Evolutionary conservation across 164 flowering plant species (phyloP).

Genomic region (Tetrastigma voinierianum): DNA sequence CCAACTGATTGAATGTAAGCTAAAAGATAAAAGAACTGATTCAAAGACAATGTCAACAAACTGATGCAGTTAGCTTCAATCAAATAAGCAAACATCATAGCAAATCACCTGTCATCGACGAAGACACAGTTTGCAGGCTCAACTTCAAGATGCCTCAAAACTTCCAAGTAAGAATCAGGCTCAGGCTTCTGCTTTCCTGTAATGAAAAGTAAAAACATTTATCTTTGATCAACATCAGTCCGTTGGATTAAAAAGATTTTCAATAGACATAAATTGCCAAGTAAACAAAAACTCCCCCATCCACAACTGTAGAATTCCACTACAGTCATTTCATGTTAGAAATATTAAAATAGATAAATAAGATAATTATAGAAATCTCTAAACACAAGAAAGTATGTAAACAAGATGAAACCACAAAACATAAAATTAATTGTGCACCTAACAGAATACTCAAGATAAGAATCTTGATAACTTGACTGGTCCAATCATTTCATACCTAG

Average conservation of each 20-base stretch:
- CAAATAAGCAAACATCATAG: not conserved
- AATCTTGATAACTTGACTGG: constrained; percentile 68
- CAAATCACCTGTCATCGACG: constrained; percentile 73
- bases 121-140: constrained; percentile 68
- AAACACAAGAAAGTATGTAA: not conserved
- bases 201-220: constrained; percentile 3
- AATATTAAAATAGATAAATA: too few relatives aligned
- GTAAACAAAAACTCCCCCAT: not conserved
- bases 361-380: not conserved
- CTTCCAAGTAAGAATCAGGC: constrained; percentile 56
- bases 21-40: too few relatives aligned
- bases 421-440: constrained; percentile 72
- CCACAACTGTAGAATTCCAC: too few relatives aligned
- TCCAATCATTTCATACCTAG: constrained; percentile 84
- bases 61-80: not conserved
- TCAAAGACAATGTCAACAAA: too few relatives aligned
- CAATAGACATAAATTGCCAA: too few relatives aligned
- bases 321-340: too few relatives aligned
- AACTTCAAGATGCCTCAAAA: constrained; percentile 48
- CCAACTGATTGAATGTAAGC: too few relatives aligned
- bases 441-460: constrained; percentile 90
- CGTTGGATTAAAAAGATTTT: too few relatives aligned
- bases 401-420: constrained; percentile 1
- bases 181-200: constrained; percentile 83
- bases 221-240: too few relatives aligned